phyloP scores from a whole-genome alignment of 371 early-diverging fungal species.

The Syncephalastrum racemosum region DNA sequence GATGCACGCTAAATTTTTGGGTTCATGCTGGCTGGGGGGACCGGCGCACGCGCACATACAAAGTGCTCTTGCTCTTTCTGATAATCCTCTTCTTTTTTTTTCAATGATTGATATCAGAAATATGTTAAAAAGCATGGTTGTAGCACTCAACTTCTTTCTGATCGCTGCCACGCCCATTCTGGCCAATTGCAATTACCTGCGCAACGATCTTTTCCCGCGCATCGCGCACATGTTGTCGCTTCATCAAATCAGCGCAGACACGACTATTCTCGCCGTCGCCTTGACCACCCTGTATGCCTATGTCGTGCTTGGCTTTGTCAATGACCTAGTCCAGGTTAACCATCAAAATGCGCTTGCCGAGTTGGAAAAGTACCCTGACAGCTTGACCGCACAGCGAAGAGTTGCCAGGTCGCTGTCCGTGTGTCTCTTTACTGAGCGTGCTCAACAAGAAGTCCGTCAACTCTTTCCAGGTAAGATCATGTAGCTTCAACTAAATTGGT shows the following conservation, averaged over 20 bases:
- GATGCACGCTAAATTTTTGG: too few species aligned
- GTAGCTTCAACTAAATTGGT: not conserved
- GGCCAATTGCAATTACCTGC: slow-evolving; percentile 14
- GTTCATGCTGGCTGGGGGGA: too few species aligned
- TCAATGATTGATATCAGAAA: too few species aligned
- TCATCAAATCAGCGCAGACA: slow-evolving; percentile 7
- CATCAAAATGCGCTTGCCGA: not conserved
- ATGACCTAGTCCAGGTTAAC: not conserved
- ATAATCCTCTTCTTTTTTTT: too few species aligned
- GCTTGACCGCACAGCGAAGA: too few species aligned
- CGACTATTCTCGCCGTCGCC: slow-evolving; percentile 8
- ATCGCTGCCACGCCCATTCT: slow-evolving; percentile 1
- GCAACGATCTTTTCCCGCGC: slow-evolving; percentile 7
- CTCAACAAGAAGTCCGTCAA: slow-evolving; percentile 1
- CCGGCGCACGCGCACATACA: too few species aligned
- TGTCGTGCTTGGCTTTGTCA: slow-evolving; percentile 1
- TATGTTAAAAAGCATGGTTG: too few species aligned
- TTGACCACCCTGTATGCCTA: slow-evolving; percentile 9
- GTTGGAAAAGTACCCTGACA: not conserved
- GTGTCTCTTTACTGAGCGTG: not conserved
- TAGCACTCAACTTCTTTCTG: not conserved
- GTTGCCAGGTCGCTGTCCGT: too few species aligned
- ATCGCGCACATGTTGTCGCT: not conserved
- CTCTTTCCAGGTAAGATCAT: slow-evolving; percentile 19
- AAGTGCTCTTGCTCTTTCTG: too few species aligned